phyloP scores from a whole-genome alignment of 371 early-diverging fungal species.

The Blakeslea trispora region DNA sequence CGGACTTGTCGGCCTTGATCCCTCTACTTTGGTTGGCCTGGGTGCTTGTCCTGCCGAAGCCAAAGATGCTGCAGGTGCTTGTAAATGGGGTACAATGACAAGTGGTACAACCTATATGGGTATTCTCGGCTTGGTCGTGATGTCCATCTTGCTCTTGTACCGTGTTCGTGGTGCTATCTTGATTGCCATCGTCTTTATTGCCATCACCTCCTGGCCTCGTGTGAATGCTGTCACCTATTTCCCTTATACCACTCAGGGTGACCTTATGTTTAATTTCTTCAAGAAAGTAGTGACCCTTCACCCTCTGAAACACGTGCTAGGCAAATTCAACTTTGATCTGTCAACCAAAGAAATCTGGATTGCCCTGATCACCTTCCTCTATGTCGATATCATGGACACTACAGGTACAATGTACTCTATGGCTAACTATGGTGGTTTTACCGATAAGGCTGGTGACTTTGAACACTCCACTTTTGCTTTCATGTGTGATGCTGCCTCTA shows the following conservation, averaged over 20 bases:
- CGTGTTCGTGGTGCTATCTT: conserved; percentile 75
- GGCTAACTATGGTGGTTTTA: conserved; percentile 82
- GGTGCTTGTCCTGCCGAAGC: conserved; percentile 64
- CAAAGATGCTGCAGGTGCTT: conserved; percentile 53
- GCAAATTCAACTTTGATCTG: conserved; percentile 65
- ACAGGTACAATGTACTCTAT: conserved; percentile 81
- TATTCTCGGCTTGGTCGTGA: conserved; percentile 71
- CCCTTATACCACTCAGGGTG: conserved; percentile 65
- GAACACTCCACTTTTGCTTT: conserved; percentile 76
- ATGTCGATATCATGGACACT: conserved; percentile 81
- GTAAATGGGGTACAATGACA: conserved; percentile 63
- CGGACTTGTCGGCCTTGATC: conserved; percentile 63
- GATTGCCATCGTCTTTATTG: conserved; percentile 69
- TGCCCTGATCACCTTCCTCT: conserved; percentile 78
- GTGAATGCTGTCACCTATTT: conserved; percentile 71
- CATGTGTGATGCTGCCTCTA: conserved; percentile 66
- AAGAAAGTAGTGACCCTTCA: conserved; percentile 72
- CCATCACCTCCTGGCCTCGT: conserved; percentile 72
- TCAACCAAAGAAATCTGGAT: conserved; percentile 70
- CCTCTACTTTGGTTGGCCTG: conserved; percentile 68
- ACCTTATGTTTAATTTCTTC: conserved; percentile 69
- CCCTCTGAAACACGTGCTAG: conserved; percentile 59
- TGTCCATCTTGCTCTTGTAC: conserved; percentile 63
- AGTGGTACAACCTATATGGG: conserved; percentile 75
- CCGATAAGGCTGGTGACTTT: conserved; percentile 73